phyloP scores from a whole-genome alignment of 164 flowering plant genomes.

The Vitis vinifera region ASM3070453v1 NC_081810.1:16602001-16602500 shows the following conservation, averaged over 20 bases:
- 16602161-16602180: conserved; percentile 73
- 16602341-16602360: conserved; percentile 88
- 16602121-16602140: conserved; percentile 50
- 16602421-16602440: too few relatives aligned
- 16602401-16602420: too few relatives aligned
- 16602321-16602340: conserved; percentile 95
- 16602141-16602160: conserved; percentile 68
- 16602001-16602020: too few relatives aligned
- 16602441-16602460: too few relatives aligned
- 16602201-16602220: conserved; percentile 38
- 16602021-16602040: too few relatives aligned
- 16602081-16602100: too few relatives aligned
- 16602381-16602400: neutral
- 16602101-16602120: too few relatives aligned
- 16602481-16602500: too few relatives aligned
- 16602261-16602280: conserved; percentile 83
- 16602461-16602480: too few relatives aligned
- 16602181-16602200: conserved; percentile 71
- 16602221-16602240: conserved; percentile 79
- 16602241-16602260: conserved; percentile 89
- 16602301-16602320: conserved; percentile 85
- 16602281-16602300: conserved; percentile 82
- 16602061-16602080: too few relatives aligned
- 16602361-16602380: conserved; percentile 53
- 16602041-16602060: too few relatives aligned